Conservation (phyloP, 805 yeast genomes). For the Candida yuanshanica region DNA sequence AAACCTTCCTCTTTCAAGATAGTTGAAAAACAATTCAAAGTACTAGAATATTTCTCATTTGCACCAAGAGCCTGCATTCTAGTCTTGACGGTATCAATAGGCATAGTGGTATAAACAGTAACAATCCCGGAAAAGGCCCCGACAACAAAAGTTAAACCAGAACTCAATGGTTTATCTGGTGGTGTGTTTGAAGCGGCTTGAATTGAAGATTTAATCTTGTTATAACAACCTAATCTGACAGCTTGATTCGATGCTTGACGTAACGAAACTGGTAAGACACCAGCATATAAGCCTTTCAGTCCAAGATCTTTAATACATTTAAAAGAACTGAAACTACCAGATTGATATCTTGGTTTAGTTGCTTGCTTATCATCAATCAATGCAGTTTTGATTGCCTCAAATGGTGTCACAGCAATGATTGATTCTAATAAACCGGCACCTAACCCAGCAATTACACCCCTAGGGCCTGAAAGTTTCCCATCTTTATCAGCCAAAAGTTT, state of each 20-base stretch:
- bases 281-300: constrained; percentile 77
- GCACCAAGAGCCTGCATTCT: constrained; percentile 94
- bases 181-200: constrained; percentile 65
- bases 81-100: constrained; percentile 92
- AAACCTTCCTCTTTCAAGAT: constrained; percentile 86
- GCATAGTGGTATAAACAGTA: constrained; percentile 92
- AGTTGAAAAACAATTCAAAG: constrained; percentile 74
- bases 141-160: constrained; percentile 75
- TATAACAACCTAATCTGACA: constrained; percentile 89
- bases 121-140: constrained; percentile 89
- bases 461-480: constrained; percentile 82
- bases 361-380: constrained; percentile 88
- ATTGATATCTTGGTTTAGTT: constrained; percentile 69
- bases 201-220: constrained; percentile 72
- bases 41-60: constrained; percentile 59
- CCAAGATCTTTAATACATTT: constrained; percentile 73
- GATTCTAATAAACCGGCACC: constrained; percentile 95
- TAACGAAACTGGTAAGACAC: constrained; percentile 86
- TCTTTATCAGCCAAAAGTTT: constrained; percentile 68
- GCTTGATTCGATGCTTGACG: constrained; percentile 96
- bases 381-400: constrained; percentile 94
- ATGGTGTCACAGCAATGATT: constrained; percentile 91
- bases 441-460: constrained; percentile 94
- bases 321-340: constrained; percentile 39
- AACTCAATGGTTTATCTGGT: constrained; percentile 68